phyloP scores from a whole-genome alignment of 2,329 filamentous ascomycete genomes.

The Ilyonectria destructans region DNA sequence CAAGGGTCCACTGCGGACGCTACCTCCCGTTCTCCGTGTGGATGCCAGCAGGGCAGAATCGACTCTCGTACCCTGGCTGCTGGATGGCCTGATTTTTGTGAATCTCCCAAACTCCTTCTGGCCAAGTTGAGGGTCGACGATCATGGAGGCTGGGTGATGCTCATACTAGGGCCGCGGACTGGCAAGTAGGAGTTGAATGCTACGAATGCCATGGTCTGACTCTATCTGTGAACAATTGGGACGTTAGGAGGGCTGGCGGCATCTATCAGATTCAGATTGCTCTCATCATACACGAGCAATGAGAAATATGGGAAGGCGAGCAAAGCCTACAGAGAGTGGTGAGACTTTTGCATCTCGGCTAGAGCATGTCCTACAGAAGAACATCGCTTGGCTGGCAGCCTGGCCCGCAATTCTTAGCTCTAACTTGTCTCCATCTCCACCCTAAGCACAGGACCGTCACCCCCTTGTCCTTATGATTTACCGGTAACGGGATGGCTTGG shows the following conservation, averaged over 20 bases:
- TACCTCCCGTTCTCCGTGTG: background rate
- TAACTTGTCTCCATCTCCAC: background rate
- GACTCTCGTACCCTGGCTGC: background rate
- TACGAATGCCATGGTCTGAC: background rate
- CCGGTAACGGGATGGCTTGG: constrained; percentile 7
- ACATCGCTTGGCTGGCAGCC: background rate
- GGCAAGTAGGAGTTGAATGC: background rate
- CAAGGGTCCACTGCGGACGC: background rate
- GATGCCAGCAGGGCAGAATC: background rate
- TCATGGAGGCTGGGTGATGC: background rate
- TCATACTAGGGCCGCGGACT: background rate
- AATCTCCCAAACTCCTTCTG: constrained; percentile 6
- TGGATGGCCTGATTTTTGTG: constrained; percentile 15
- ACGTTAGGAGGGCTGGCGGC: background rate
- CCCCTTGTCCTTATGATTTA: constrained; percentile 15
- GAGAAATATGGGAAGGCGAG: background rate
- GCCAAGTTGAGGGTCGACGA: background rate
- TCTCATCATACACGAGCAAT: background rate
- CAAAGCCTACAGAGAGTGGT: background rate
- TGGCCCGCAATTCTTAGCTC: background rate
- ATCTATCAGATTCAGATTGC: background rate
- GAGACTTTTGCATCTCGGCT: background rate
- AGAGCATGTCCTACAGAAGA: constrained; percentile 11
- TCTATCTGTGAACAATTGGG: background rate
- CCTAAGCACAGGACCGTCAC: constrained; percentile 10